These are phyloP conservation scores for Aulographum hederae DNA, from an alignment of 2,329 filamentous ascomycete genomes.

Conservation along the genomic window DNA sequence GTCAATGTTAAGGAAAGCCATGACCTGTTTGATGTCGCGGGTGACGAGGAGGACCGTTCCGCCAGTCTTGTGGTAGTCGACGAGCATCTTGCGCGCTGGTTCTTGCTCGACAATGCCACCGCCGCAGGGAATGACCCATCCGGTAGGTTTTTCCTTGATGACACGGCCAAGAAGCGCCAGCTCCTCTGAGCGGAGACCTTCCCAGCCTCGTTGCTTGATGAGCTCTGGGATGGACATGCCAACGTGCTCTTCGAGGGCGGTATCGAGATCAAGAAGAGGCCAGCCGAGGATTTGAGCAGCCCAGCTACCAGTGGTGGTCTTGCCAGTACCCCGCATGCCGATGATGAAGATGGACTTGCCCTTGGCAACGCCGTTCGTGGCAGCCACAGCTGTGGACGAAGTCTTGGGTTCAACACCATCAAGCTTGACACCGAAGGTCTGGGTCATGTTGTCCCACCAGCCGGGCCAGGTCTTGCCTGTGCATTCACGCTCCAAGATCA, in stretches of 20 bases:
- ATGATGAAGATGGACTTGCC: slow-evolving; percentile 72
- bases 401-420: slow-evolving; percentile 47
- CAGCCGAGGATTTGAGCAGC: slow-evolving; percentile 57
- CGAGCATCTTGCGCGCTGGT: slow-evolving; percentile 58
- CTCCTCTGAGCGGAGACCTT: slow-evolving; percentile 69
- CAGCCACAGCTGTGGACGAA: slow-evolving; percentile 15
- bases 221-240: slow-evolving; percentile 73
- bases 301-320: slow-evolving; percentile 85
- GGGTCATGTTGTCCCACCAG: slow-evolving; percentile 84
- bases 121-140: slow-evolving; percentile 80
- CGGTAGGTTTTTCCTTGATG: slow-evolving; percentile 54
- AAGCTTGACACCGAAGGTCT: slow-evolving; percentile 59
- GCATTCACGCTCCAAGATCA: slow-evolving; percentile 81
- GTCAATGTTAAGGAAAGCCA: slow-evolving; percentile 75
- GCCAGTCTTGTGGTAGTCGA: slow-evolving; percentile 52
- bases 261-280: slow-evolving; percentile 72
- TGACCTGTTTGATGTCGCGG: slow-evolving; percentile 70
- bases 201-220: slow-evolving; percentile 65
- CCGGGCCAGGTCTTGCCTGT: slow-evolving; percentile 97
- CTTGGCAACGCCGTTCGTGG: slow-evolving; percentile 17
- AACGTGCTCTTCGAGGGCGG: slow-evolving; percentile 58
- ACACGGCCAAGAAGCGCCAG: slow-evolving; percentile 53
- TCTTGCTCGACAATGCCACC: slow-evolving; percentile 82
- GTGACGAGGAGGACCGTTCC: slow-evolving; percentile 79
- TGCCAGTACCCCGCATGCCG: slow-evolving; percentile 92